A percentile compares a stretch with the other conserved stretches of the same genome.
These are phyloP conservation scores for peach (Prunus persica) DNA, from an alignment of 306 rosid species.

Conservation along the genomic window Prunus_persica_NCBIv2 NC_034010.1:29093501-29094000, in stretches of 20 bases:
- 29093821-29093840: constrained; percentile 86
- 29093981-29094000: constrained; percentile 81
- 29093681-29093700: constrained; percentile 46
- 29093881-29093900: background rate
- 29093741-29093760: constrained; percentile 72
- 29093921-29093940: constrained; percentile 30
- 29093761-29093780: constrained; percentile 81
- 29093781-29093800: constrained; percentile 73
- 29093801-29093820: constrained; percentile 96
- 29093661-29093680: background rate
- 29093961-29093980: constrained; percentile 80
- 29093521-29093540: constrained; percentile 70
- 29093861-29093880: constrained; percentile 49
- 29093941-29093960: constrained; percentile 81
- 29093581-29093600: background rate
- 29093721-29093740: constrained; percentile 71
- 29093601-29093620: background rate
- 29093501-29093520: constrained; percentile 88
- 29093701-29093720: constrained; percentile 97
- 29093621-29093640: background rate
- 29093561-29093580: background rate
- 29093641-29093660: background rate
- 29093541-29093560: background rate
- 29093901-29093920: background rate
- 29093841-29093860: constrained; percentile 84